phyloP scores from a whole-genome alignment of 225 moss, liverwort and hornwort genomes.

The Pseudoscleropodium purum region DNA sequence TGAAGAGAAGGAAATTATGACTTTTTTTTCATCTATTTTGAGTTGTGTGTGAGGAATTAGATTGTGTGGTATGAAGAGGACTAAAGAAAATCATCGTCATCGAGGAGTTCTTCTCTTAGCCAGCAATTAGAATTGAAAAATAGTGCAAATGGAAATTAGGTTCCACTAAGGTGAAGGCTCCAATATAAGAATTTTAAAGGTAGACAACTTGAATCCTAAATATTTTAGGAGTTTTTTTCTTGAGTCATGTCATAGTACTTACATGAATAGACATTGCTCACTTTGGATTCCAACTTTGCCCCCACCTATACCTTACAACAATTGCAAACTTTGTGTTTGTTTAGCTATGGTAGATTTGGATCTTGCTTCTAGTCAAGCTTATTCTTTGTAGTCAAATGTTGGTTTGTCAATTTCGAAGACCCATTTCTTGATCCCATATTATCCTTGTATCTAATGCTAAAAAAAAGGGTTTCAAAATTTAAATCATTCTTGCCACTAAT shows the following conservation, averaged over 20 bases:
- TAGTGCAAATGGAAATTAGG: accelerated
- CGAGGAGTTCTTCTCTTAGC: accelerated
- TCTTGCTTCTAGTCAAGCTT: neutral
- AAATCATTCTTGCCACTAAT: neutral
- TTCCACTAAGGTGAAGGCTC: accelerated
- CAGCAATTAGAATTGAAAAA: neutral
- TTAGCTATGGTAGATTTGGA: neutral
- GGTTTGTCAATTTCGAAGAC: neutral
- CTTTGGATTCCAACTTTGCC: neutral
- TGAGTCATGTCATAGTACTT: neutral
- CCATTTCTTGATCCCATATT: accelerated
- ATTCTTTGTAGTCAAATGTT: neutral
- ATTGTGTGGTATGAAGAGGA: neutral
- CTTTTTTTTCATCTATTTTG: no score
- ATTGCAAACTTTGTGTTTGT: neutral
- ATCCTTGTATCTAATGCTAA: neutral
- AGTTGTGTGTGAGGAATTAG: neutral
- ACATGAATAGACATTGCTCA: accelerated
- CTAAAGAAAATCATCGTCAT: neutral
- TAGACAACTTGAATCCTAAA: neutral
- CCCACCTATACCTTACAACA: accelerated
- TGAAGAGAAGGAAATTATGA: no score
- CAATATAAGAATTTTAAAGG: neutral
- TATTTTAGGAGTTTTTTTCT: neutral
- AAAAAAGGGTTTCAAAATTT: accelerated